Evolutionary conservation across 805 yeast genomes (phyloP).

Genomic region (Phaffomyces antillensis): DNA sequence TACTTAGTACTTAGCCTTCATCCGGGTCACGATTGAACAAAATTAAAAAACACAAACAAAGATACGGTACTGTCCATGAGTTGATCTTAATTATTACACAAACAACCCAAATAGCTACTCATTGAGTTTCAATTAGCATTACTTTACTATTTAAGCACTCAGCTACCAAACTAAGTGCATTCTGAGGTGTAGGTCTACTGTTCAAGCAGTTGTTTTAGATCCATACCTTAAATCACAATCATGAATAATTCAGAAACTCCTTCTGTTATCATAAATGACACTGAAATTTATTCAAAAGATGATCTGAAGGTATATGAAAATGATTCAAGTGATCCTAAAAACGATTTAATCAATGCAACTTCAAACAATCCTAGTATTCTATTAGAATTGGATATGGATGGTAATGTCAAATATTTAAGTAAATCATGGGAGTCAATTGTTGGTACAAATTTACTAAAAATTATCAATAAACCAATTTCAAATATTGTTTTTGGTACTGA

Average conservation of each 20-base stretch:
- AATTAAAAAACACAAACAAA: background rate
- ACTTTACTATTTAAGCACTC: too few species aligned
- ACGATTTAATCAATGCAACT: conserved; percentile 57
- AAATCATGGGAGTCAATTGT: conserved; percentile 74
- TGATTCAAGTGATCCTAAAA: conserved; percentile 16
- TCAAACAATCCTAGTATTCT: conserved; percentile 68
- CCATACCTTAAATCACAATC: too few species aligned
- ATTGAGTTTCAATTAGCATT: too few species aligned
- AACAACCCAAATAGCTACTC: background rate
- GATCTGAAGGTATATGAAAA: background rate
- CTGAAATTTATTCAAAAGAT: background rate
- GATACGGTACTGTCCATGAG: background rate
- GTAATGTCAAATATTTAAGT: conserved; percentile 68
- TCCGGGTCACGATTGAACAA: background rate
- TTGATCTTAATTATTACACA: background rate
- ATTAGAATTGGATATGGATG: conserved; percentile 74
- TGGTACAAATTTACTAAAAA: conserved; percentile 53
- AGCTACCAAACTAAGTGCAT: too few species aligned
- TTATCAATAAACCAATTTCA: conserved; percentile 51
- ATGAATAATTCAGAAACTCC: conserved; percentile 5
- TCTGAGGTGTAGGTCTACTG: too few species aligned
- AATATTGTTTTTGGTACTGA: conserved; percentile 57
- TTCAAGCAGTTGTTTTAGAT: too few species aligned
- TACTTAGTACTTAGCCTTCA: too few species aligned
- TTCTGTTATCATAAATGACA: conserved; percentile 3